Conservation (phyloP, 306 rosid genomes). For the Ochetophila trinervis region DNA sequence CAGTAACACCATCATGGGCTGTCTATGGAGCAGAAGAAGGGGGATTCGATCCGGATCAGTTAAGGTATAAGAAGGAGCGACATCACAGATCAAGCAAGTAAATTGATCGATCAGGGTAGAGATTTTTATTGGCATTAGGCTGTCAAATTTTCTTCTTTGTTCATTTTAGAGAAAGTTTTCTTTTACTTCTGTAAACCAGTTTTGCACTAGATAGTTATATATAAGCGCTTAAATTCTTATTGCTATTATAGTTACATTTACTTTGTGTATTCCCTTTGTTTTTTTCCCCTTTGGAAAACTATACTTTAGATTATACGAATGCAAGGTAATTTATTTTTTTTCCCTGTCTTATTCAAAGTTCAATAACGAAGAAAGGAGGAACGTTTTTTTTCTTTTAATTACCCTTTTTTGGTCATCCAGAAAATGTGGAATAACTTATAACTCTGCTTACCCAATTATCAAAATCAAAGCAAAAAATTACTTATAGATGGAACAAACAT, state of each 20-base stretch:
- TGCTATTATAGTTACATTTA: neutral
- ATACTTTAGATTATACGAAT: too few species aligned
- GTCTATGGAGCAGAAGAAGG: slow-evolving; percentile 87
- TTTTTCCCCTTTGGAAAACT: too few species aligned
- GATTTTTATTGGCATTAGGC: neutral
- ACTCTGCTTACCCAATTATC: too few species aligned
- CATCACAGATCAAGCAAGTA: slow-evolving; percentile 59
- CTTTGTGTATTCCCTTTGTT: neutral
- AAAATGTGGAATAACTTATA: too few species aligned
- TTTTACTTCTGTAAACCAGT: neutral
- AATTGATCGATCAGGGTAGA: slow-evolving; percentile 45
- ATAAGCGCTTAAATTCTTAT: neutral
- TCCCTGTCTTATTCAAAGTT: too few species aligned
- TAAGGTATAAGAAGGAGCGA: slow-evolving; percentile 79
- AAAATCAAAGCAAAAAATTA: too few species aligned
- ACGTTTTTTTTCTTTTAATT: too few species aligned
- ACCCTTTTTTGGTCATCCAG: too few species aligned
- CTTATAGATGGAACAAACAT: too few species aligned
- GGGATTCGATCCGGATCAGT: slow-evolving; percentile 88
- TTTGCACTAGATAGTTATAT: neutral
- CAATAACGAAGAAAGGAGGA: too few species aligned
- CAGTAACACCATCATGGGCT: slow-evolving; percentile 92
- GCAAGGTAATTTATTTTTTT: too few species aligned
- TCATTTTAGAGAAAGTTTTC: neutral
- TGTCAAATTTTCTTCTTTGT: slow-evolving; percentile 3